A percentile compares a stretch with the other conserved stretches of the same genome.
Conservation (phyloP, 495 filamentous ascomycete species). For the Neurospora sp. region DNA sequence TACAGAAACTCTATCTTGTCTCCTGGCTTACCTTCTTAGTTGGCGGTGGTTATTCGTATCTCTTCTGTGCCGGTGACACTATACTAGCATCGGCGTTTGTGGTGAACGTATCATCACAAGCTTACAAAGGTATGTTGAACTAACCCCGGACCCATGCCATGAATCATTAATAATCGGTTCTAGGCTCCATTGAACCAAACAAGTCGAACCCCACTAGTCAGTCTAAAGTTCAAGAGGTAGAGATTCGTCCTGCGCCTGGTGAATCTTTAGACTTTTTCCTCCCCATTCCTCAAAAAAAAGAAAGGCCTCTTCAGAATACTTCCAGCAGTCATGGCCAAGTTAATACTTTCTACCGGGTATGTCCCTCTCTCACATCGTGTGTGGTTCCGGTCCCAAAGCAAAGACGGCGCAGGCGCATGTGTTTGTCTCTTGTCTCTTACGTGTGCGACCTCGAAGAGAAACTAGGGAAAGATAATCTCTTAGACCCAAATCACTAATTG, state of each 20-base stretch:
- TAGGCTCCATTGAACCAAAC: not conserved
- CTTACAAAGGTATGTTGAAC: not conserved
- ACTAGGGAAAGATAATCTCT: not conserved
- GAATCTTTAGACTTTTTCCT: not conserved
- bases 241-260: not conserved
- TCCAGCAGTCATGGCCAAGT: conserved; percentile 49
- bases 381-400: too few relatives aligned
- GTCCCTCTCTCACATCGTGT: conserved; percentile 7
- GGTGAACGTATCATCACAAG: too few relatives aligned
- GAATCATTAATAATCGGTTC: not conserved
- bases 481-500: conserved; percentile 11
- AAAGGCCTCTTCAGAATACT: not conserved
- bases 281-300: not conserved
- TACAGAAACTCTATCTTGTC: not conserved
- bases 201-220: not conserved
- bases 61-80: not conserved
- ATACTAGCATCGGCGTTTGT: not conserved
- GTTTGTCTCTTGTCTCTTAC: not conserved
- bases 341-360: conserved; percentile 85
- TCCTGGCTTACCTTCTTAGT: too few relatives aligned
- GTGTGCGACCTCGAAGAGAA: not conserved
- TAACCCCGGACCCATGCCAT: not conserved
- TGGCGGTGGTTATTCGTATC: not conserved
- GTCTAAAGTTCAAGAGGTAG: not conserved
- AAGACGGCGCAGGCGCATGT: not conserved